A percentile compares a stretch with the other conserved stretches of the same genome.
Evolutionary conservation across 805 yeast species (phyloP).

Genomic region (Candida pini): DNA sequence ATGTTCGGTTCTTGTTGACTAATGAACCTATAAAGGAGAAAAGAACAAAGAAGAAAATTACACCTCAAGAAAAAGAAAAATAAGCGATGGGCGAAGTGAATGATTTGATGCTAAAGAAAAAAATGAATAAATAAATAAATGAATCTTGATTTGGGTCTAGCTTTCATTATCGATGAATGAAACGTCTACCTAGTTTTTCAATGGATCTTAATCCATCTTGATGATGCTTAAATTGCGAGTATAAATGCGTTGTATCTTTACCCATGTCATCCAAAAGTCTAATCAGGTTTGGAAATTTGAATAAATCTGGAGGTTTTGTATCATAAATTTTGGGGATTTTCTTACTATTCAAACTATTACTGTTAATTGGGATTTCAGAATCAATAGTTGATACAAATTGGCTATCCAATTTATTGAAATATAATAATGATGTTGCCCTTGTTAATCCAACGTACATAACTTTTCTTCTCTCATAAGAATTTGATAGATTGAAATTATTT

Average conservation of each 20-base stretch:
- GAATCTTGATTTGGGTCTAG: background rate
- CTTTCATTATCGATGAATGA: conserved; percentile 4
- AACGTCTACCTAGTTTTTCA: conserved; percentile 5
- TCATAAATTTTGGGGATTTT: conserved; percentile 4
- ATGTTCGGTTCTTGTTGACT: conserved; percentile 39
- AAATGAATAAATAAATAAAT: background rate
- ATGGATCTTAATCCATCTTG: conserved; percentile 1
- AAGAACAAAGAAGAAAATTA: conserved; percentile 24
- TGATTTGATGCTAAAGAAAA: background rate
- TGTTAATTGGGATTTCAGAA: background rate
- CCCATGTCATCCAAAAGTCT: conserved; percentile 13
- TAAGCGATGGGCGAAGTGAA: background rate
- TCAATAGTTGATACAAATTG: conserved; percentile 20
- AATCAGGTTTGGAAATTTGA: conserved; percentile 6
- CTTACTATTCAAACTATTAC: background rate
- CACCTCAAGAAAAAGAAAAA: conserved; percentile 15
- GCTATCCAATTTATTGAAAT: conserved; percentile 25
- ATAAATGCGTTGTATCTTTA: conserved; percentile 3
- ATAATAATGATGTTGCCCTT: conserved; percentile 47
- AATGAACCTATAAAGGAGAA: conserved; percentile 36
- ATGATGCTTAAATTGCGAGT: conserved; percentile 2
- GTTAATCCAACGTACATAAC: conserved; percentile 62
- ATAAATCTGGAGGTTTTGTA: conserved; percentile 8
- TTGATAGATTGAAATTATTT: conserved; percentile 12
- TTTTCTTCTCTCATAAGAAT: conserved; percentile 31